These are phyloP conservation scores for Phascolomyces articulosus DNA, from an alignment of 371 early-diverging fungal species.

Conservation along the genomic window DNA sequence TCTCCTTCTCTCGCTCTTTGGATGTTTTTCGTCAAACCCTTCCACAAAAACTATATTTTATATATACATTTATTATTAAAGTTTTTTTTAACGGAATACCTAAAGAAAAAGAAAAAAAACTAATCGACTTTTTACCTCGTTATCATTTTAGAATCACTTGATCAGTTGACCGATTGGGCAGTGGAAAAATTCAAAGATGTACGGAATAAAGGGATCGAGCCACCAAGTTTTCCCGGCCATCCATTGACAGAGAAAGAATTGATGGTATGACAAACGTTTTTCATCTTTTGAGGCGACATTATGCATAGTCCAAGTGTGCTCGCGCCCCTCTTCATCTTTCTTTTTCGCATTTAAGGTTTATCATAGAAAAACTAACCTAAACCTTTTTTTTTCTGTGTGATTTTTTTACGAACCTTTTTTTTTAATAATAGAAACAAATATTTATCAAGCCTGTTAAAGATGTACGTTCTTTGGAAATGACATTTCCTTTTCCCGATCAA, in stretches of 20 bases:
- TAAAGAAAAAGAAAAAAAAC: neutral
- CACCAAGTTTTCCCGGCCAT: slow-evolving; percentile 70
- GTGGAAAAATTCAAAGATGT: slow-evolving; percentile 80
- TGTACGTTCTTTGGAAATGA: slow-evolving; percentile 73
- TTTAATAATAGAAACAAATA: slow-evolving; percentile 71
- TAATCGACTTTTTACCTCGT: neutral
- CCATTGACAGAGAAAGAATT: slow-evolving; percentile 80
- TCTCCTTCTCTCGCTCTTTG: neutral
- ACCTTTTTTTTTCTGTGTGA: neutral
- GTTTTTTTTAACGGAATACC: neutral
- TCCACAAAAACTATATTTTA: neutral
- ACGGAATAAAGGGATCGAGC: slow-evolving; percentile 71
- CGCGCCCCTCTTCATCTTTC: neutral
- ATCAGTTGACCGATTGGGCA: slow-evolving; percentile 80
- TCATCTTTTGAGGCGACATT: neutral
- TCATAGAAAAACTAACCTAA: neutral
- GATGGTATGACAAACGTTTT: slow-evolving; percentile 43
- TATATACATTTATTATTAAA: neutral
- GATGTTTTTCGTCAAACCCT: neutral
- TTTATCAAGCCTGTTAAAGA: slow-evolving; percentile 86
- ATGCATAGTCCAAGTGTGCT: no score
- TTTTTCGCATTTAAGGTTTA: neutral
- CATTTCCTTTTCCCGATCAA: slow-evolving; percentile 89
- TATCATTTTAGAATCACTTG: slow-evolving; percentile 72
- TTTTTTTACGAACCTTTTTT: no score